Conservation (phyloP, 2,329 filamentous ascomycete species). For the Claviceps monticola region DNA sequence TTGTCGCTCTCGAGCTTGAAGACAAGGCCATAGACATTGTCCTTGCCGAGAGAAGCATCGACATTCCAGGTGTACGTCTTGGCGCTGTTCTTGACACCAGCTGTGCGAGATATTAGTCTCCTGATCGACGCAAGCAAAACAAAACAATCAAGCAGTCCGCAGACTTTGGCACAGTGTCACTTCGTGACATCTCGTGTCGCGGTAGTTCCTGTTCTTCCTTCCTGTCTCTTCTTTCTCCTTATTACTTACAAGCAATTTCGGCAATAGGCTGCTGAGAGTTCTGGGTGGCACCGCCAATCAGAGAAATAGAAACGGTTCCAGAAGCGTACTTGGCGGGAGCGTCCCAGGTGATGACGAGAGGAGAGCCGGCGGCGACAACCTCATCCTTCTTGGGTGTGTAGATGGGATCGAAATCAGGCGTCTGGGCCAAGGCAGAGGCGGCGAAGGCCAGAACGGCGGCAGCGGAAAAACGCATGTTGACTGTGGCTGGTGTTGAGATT, state of each 20-base stretch:
- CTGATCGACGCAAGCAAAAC: neutral
- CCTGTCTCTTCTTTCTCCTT: neutral
- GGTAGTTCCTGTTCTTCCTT: neutral
- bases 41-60: conserved; percentile 27
- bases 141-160: neutral
- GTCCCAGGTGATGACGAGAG: conserved; percentile 38
- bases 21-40: conserved; percentile 42
- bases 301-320: conserved; percentile 34
- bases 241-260: conserved; percentile 38
- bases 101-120: conserved; percentile 17
- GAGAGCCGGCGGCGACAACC: conserved; percentile 32
- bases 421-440: conserved; percentile 38
- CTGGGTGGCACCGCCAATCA: conserved; percentile 38
- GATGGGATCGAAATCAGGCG: conserved; percentile 41
- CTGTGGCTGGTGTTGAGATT: neutral
- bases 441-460: conserved; percentile 38
- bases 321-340: conserved; percentile 25
- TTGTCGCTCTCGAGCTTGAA: conserved; percentile 35
- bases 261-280: conserved; percentile 26
- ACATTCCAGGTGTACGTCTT: conserved; percentile 38
- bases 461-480: conserved; percentile 43
- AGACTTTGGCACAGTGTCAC: neutral
- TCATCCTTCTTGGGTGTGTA: conserved; percentile 30
- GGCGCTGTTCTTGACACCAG: conserved; percentile 29
- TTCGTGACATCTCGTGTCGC: too few species aligned